Percentiles rank a stretch among this genome's conserved stretches.
Evolutionary conservation across 1,284 basidiomycete genomes (phyloP).

Genomic region (Marasmius fiardii): DNA sequence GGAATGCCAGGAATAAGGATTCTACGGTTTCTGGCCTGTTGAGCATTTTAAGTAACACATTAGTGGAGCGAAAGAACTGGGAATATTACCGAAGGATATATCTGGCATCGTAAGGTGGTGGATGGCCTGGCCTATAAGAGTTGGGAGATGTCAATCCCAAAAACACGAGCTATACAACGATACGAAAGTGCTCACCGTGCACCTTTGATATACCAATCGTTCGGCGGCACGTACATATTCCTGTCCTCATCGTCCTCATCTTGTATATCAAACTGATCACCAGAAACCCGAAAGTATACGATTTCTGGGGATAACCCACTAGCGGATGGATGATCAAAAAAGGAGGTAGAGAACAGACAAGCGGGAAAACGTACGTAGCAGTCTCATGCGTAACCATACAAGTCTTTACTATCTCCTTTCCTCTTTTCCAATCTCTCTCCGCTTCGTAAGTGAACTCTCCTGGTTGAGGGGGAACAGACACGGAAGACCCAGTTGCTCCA

Average conservation of each 20-base stretch:
- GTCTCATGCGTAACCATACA: conserved; percentile 90
- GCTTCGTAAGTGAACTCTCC: conserved; percentile 54
- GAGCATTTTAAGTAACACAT: neutral
- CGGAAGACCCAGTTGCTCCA: conserved; percentile 41
- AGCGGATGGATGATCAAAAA: neutral
- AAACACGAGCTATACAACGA: neutral
- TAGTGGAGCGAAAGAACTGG: neutral
- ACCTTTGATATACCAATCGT: conserved; percentile 90
- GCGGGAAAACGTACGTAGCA: conserved; percentile 57
- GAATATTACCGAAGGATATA: conserved; percentile 70
- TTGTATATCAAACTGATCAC: conserved; percentile 33
- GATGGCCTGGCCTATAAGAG: conserved; percentile 39
- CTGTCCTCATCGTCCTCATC: conserved; percentile 30
- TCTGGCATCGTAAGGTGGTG: conserved; percentile 74
- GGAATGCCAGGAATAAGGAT: conserved; percentile 86
- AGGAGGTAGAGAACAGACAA: neutral
- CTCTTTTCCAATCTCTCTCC: conserved; percentile 78
- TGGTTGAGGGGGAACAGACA: conserved; percentile 58
- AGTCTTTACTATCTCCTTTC: conserved; percentile 79
- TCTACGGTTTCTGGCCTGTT: conserved; percentile 90
- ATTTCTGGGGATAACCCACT: conserved; percentile 86
- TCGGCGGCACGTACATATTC: conserved; percentile 27
- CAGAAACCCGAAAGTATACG: conserved; percentile 66
- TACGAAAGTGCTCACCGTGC: conserved; percentile 40
- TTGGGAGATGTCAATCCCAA: neutral